Conservation (phyloP, 148 eudicot genomes). For the Rhododendron ovatum region DNA sequence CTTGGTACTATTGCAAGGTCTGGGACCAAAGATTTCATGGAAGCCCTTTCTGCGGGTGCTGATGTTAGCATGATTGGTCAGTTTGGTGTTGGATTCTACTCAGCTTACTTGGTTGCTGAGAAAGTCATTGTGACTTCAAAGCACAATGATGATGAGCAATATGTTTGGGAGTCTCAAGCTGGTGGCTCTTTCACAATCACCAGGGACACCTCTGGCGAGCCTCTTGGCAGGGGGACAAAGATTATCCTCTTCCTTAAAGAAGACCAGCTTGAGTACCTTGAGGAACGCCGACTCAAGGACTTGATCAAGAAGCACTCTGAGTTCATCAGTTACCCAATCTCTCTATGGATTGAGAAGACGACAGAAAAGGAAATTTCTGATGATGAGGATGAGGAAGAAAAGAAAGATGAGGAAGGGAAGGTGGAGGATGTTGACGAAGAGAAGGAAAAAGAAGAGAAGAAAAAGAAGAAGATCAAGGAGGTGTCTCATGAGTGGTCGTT, state of each 20-base stretch:
- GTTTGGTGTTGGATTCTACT: constrained; percentile 12
- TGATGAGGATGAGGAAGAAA: constrained; percentile 7
- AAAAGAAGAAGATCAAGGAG: constrained; percentile 25
- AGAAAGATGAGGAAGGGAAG: constrained; percentile 8
- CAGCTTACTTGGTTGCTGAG: constrained; percentile 33
- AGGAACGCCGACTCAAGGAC: constrained; percentile 36
- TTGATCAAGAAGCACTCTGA: constrained; percentile 18
- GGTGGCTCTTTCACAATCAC: constrained; percentile 13
- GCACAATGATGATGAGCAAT: constrained; percentile 35
- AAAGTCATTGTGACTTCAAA: constrained; percentile 31
- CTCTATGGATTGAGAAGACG: constrained; percentile 7
- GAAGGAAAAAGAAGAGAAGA: constrained; percentile 26
- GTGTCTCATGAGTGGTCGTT: constrained; percentile 23
- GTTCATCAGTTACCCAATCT: constrained; percentile 8
- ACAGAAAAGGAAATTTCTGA: constrained; percentile 8
- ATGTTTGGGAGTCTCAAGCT: constrained; percentile 20
- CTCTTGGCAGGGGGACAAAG: constrained; percentile 34
- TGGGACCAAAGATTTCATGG: constrained; percentile 35
- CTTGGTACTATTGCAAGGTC: constrained; percentile 22
- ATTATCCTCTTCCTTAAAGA: constrained; percentile 28
- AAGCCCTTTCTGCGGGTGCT: constrained; percentile 36
- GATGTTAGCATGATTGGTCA: constrained; percentile 29
- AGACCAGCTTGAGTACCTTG: constrained; percentile 37
- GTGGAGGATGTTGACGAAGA: constrained; percentile 23
- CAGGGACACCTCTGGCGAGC: constrained; percentile 30